A percentile compares a stretch with the other conserved stretches of the same genome.
phyloP scores from a whole-genome alignment of 176 grass and related monocot genomes.

The Zoysia pacifica region DNA sequence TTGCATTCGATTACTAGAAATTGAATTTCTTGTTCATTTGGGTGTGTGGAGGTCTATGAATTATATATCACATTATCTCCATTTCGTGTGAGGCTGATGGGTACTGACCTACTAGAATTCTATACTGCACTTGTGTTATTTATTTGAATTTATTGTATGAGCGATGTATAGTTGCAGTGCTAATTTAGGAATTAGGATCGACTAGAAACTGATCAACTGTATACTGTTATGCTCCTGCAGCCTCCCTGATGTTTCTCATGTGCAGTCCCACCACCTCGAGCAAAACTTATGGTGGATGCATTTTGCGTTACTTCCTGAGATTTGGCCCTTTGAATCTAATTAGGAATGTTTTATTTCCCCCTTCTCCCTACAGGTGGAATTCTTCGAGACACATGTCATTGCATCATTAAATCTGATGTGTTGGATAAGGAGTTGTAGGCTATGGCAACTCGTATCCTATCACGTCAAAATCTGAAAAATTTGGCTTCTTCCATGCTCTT shows the following conservation, averaged over 20 bases:
- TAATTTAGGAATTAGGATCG: not conserved
- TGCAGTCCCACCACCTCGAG: not conserved
- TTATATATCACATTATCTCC: not conserved
- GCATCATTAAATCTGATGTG: not conserved
- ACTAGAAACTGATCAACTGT: not conserved
- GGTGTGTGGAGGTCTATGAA: not conserved
- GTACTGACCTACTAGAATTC: not conserved
- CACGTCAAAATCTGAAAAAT: conserved; percentile 39
- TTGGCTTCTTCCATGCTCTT: conserved; percentile 28
- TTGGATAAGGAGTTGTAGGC: not conserved
- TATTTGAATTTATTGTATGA: not conserved
- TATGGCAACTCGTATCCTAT: conserved; percentile 48
- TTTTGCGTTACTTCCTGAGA: not conserved
- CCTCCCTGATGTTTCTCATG: not conserved
- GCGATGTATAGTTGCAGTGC: not conserved
- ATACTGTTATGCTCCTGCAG: not conserved
- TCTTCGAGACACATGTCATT: not conserved
- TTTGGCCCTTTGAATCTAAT: not conserved
- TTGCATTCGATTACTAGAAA: not conserved
- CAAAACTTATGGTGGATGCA: not conserved
- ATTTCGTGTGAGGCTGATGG: not conserved
- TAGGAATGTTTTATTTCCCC: not conserved
- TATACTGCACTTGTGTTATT: not conserved
- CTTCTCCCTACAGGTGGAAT: not conserved
- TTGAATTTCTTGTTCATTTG: not conserved